Conservation (phyloP, 371 early-diverging fungal species). For the Blakeslea trispora region DNA sequence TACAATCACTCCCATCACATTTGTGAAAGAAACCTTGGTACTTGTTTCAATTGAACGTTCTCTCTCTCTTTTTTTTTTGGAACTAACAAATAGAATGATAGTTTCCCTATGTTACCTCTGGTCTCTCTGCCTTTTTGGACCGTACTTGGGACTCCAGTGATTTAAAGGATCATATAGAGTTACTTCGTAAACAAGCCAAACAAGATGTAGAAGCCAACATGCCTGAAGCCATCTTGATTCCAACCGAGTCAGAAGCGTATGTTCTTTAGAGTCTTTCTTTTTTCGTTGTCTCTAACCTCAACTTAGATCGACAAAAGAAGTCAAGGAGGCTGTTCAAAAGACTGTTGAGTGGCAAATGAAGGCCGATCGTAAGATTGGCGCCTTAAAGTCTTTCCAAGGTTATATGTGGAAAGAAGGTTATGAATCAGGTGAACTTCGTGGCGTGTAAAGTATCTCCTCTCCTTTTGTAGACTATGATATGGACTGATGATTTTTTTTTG, state of each 20-base stretch:
- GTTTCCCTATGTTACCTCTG: conserved; percentile 80
- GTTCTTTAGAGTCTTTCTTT: conserved; percentile 6
- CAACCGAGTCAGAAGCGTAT: conserved; percentile 46
- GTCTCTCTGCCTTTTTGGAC: conserved; percentile 66
- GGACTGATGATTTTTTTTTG: not conserved
- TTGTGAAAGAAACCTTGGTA: conserved; percentile 87
- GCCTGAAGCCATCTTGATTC: conserved; percentile 49
- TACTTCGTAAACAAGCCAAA: conserved; percentile 71
- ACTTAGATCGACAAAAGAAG: conserved; percentile 48
- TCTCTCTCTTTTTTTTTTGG: too few species aligned
- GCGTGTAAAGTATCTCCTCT: conserved; percentile 54
- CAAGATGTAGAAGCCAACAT: conserved; percentile 57
- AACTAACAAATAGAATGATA: too few species aligned
- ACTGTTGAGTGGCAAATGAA: conserved; percentile 85
- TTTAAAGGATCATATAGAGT: conserved; percentile 59
- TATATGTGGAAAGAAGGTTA: conserved; percentile 93
- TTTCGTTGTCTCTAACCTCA: too few species aligned
- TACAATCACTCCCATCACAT: conserved; percentile 95
- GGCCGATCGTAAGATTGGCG: conserved; percentile 82
- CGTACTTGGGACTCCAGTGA: conserved; percentile 66
- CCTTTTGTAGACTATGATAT: conserved; percentile 33
- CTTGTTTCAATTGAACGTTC: too few species aligned
- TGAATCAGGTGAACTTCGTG: conserved; percentile 71
- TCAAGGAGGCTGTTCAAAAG: conserved; percentile 61
- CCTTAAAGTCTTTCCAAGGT: conserved; percentile 92